Conservation (phyloP, 176 grass and related monocot species). For the Avena atlantica region DNA sequence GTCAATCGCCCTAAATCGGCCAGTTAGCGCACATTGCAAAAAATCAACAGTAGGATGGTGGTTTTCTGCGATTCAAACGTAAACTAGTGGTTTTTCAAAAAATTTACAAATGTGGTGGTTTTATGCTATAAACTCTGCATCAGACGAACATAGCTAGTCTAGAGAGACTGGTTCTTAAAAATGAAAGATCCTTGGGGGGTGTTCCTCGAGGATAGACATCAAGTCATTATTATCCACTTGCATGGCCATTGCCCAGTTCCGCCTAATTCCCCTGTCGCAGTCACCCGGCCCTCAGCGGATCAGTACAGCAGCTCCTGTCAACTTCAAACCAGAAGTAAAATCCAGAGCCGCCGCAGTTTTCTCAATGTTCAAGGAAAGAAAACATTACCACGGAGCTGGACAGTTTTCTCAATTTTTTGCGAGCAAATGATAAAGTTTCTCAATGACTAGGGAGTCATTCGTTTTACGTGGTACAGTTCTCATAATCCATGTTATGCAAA, state of each 20-base stretch:
- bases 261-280: not conserved
- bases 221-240: not conserved
- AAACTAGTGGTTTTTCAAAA: too few species aligned
- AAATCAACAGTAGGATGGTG: too few species aligned
- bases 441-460: too few species aligned
- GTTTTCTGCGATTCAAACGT: too few species aligned
- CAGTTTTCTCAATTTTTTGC: not conserved
- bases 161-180: not conserved
- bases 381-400: not conserved
- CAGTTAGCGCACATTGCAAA: too few species aligned
- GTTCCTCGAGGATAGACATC: slow-evolving; percentile 5
- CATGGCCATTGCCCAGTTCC: not conserved
- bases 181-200: not conserved
- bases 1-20: too few species aligned
- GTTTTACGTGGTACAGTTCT: too few species aligned
- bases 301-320: not conserved
- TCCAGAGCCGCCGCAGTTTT: not conserved
- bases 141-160: not conserved
- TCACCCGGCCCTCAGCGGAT: not conserved
- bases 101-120: too few species aligned
- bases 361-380: not conserved
- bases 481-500: too few species aligned
- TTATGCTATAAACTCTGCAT: not conserved
- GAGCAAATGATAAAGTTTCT: not conserved
- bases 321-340: not conserved